phyloP scores from a whole-genome alignment of 2,329 filamentous ascomycete genomes.

The Scytalidium lignicola region DNA sequence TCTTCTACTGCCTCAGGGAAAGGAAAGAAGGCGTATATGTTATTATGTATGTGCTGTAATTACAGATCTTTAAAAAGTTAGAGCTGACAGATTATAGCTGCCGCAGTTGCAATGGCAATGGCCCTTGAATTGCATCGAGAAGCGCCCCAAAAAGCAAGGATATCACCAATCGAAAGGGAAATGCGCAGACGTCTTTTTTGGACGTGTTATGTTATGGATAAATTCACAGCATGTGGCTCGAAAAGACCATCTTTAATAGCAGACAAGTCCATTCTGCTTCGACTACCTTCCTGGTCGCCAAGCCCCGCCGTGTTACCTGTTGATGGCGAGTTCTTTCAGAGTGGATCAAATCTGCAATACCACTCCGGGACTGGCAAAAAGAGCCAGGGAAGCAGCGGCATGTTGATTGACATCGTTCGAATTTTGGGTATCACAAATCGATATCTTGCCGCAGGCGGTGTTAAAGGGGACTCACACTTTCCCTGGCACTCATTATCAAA shows the following conservation, averaged over 20 bases:
- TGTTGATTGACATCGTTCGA: slow-evolving; percentile 79
- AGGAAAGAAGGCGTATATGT: slow-evolving; percentile 83
- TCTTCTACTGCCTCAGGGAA: slow-evolving; percentile 73
- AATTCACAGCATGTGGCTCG: slow-evolving; percentile 77
- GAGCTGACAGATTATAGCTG: slow-evolving; percentile 50
- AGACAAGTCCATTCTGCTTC: slow-evolving; percentile 70
- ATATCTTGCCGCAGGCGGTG: slow-evolving; percentile 78
- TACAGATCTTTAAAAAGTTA: slow-evolving; percentile 1
- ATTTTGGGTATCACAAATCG: slow-evolving; percentile 79
- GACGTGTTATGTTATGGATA: slow-evolving; percentile 82
- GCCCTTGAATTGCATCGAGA: slow-evolving; percentile 79
- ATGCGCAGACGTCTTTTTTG: slow-evolving; percentile 77
- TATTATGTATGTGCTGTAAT: slow-evolving; percentile 54
- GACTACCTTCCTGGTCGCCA: slow-evolving; percentile 69
- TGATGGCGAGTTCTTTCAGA: slow-evolving; percentile 78
- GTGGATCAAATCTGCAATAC: slow-evolving; percentile 71
- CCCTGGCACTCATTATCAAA: slow-evolving; percentile 86
- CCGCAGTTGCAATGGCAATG: slow-evolving; percentile 75
- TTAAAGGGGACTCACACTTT: slow-evolving; percentile 86
- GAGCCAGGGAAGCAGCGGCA: slow-evolving; percentile 68
- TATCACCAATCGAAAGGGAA: slow-evolving; percentile 67
- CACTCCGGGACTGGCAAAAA: slow-evolving; percentile 64
- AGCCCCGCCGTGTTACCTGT: slow-evolving; percentile 55
- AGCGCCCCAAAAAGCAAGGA: slow-evolving; percentile 55
- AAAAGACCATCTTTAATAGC: slow-evolving; percentile 75